phyloP scores from a whole-genome alignment of 2,329 filamentous ascomycete species.

The Calonectria honghensis region DNA sequence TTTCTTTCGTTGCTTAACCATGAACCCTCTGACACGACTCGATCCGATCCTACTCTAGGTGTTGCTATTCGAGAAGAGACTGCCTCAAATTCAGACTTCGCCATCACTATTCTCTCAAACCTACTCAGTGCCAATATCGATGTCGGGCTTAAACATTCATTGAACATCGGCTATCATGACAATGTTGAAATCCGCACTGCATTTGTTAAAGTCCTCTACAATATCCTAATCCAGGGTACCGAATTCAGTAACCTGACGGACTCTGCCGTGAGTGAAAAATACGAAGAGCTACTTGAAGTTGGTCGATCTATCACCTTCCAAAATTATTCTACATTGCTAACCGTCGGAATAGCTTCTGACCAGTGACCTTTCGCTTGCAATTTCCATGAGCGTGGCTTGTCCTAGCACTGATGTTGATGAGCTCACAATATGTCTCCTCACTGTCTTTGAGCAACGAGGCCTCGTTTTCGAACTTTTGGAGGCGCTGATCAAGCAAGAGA shows the following conservation, averaged over 20 bases:
- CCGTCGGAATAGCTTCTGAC: conserved; percentile 70
- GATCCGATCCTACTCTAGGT: conserved; percentile 56
- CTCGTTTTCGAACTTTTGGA: conserved; percentile 78
- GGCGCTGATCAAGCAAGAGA: conserved; percentile 80
- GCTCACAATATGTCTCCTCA: conserved; percentile 79
- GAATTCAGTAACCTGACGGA: conserved; percentile 83
- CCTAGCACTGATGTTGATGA: conserved; percentile 82
- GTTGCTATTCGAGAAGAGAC: conserved; percentile 70
- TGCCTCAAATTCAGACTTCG: conserved; percentile 75
- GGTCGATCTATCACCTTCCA: conserved; percentile 4
- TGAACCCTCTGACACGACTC: conserved; percentile 67
- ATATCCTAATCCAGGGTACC: conserved; percentile 82
- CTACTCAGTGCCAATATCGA: conserved; percentile 83
- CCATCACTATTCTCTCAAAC: conserved; percentile 81
- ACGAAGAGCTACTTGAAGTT: conserved; percentile 77
- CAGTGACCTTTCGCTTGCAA: conserved; percentile 76
- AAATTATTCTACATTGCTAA: conserved; percentile 26
- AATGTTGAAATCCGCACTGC: conserved; percentile 82
- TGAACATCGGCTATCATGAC: conserved; percentile 82
- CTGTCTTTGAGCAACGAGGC: conserved; percentile 81
- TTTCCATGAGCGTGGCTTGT: conserved; percentile 79
- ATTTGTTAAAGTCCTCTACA: conserved; percentile 82
- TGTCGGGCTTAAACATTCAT: conserved; percentile 81
- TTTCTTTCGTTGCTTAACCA: conserved; percentile 80
- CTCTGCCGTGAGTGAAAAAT: conserved; percentile 80